phyloP scores from a whole-genome alignment of 768 basidiomycete genomes.

The Naganishia friedmannii region DNA sequence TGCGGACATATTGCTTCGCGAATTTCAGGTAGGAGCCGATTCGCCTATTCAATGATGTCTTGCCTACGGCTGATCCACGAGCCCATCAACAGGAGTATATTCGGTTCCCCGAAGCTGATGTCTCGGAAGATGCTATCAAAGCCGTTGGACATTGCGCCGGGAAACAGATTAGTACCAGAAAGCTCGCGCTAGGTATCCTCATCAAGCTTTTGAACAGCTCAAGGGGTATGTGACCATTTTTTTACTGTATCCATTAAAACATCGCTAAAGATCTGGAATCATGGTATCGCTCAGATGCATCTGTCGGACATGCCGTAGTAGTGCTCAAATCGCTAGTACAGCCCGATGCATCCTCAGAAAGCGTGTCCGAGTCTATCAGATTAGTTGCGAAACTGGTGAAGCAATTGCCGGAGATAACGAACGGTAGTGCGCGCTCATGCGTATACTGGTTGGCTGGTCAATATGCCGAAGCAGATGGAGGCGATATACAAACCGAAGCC shows the following conservation, averaged over 20 bases:
- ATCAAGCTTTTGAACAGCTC: conserved; percentile 74
- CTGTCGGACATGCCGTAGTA: conserved; percentile 75
- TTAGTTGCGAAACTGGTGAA: conserved; percentile 78
- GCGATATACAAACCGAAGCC: conserved; percentile 30
- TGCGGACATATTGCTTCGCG: conserved; percentile 68
- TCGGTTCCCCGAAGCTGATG: conserved; percentile 69
- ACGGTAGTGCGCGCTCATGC: conserved; percentile 77
- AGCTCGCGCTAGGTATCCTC: conserved; percentile 70
- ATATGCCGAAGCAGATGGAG: conserved; percentile 59
- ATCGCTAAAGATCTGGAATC: neutral
- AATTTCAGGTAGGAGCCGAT: conserved; percentile 68
- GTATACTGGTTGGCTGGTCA: conserved; percentile 92
- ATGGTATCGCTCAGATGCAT: conserved; percentile 58
- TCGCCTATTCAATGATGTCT: conserved; percentile 16
- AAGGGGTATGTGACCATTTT: conserved; percentile 59
- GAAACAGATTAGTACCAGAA: conserved; percentile 65
- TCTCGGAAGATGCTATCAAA: conserved; percentile 69
- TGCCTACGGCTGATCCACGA: conserved; percentile 1
- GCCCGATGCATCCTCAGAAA: conserved; percentile 56
- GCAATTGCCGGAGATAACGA: conserved; percentile 72
- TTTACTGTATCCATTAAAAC: neutral
- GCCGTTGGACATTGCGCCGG: conserved; percentile 76
- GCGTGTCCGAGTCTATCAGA: conserved; percentile 54
- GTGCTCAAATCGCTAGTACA: conserved; percentile 83
- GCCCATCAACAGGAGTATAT: conserved; percentile 65